Conservation (phyloP, 73 alveolate genomes). For the Paramecium tetraurelia region DNA sequence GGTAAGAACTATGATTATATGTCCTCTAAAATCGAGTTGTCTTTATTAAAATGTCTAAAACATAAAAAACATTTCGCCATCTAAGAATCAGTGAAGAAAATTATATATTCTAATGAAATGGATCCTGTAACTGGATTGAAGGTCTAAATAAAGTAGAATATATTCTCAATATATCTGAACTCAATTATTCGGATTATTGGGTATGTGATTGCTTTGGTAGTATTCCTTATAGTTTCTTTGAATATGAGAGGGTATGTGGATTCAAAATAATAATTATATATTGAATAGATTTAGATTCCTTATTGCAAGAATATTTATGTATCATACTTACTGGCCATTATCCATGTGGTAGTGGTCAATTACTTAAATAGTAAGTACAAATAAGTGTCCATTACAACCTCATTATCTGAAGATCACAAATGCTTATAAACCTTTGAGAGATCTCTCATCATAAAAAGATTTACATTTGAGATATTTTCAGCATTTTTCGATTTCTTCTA, state of each 20-base stretch:
- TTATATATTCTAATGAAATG: background rate
- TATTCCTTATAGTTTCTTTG: constrained; percentile 36
- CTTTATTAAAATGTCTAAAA: background rate
- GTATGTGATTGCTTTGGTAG: background rate
- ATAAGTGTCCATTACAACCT: constrained; percentile 7
- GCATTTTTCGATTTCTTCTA: constrained; percentile 61
- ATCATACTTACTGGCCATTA: background rate
- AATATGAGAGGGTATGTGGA: constrained; percentile 56
- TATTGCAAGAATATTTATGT: background rate
- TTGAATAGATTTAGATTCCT: background rate
- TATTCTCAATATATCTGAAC: background rate
- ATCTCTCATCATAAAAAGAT: constrained; percentile 51
- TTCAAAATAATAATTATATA: background rate
- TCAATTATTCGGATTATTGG: background rate
- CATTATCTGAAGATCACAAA: constrained; percentile 45
- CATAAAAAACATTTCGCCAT: background rate
- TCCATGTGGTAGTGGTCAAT: constrained; percentile 38
- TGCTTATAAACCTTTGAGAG: constrained; percentile 12
- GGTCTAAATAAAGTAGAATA: background rate
- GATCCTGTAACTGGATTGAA: constrained; percentile 15
- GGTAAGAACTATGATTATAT: constrained; percentile 1
- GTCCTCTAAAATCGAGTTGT: background rate
- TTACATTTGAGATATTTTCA: constrained; percentile 50
- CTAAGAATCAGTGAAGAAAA: background rate
- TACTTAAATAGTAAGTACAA: constrained; percentile 13